Percentiles rank a stretch among this genome's conserved stretches.
These are phyloP conservation scores for cucumber (Cucumis sativus) DNA, from an alignment of 306 rosid genomes.

Conservation along the genomic window DNA sequence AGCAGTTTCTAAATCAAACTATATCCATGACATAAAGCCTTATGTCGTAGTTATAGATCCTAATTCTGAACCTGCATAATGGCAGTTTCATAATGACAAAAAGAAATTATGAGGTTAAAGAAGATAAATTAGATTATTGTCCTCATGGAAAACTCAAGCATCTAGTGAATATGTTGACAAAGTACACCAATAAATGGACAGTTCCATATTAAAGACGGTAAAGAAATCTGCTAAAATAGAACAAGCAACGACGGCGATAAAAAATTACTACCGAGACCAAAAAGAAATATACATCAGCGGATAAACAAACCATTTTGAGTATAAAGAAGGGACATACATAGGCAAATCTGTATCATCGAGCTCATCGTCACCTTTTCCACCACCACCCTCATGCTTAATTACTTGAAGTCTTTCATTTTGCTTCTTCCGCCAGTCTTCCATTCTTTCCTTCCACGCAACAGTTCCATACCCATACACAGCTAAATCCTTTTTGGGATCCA, in stretches of 20 bases:
- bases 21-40: not conserved
- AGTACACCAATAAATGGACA: not conserved
- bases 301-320: not conserved
- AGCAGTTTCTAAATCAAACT: not conserved
- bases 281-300: not conserved
- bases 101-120: not conserved
- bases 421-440: conserved; percentile 87
- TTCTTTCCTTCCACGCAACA: conserved; percentile 81
- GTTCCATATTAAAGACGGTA: not conserved
- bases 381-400: conserved; percentile 52
- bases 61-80: not conserved
- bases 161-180: not conserved
- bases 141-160: not conserved
- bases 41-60: not conserved
- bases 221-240: not conserved
- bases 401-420: conserved; percentile 64
- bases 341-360: conserved; percentile 66
- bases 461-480: conserved; percentile 86
- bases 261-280: not conserved
- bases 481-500: conserved; percentile 85
- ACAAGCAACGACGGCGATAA: not conserved
- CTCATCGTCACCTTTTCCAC: conserved; percentile 28
- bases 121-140: not conserved
- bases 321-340: conserved; percentile 28
- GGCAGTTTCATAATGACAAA: not conserved